Evolutionary conservation across 345 rosid genomes (phyloP).

Genomic region (Dipteronia dyeriana): DNA sequence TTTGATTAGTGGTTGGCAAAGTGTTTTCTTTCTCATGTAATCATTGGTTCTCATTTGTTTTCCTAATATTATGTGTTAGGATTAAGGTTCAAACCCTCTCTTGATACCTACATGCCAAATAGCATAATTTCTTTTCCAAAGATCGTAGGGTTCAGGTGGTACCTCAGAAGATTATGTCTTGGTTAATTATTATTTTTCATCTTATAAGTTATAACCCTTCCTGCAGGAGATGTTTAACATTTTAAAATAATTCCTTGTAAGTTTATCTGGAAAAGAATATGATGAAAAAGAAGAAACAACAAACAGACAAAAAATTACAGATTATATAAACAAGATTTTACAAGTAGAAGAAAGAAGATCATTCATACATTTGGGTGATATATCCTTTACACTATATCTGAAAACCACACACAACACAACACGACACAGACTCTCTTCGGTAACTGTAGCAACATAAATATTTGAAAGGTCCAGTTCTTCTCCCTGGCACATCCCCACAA

Average conservation of each 20-base stretch:
- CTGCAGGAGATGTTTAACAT: no score
- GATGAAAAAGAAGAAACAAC: not conserved
- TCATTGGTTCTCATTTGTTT: no score
- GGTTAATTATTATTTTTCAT: no score
- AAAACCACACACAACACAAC: not conserved
- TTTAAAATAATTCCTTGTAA: no score
- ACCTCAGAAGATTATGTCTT: no score
- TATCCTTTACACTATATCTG: not conserved
- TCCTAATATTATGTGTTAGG: no score
- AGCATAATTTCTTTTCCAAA: no score
- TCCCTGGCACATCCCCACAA: slow-evolving; percentile 7
- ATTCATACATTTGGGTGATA: not conserved
- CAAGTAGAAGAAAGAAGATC: not conserved
- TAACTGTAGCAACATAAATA: slow-evolving; percentile 12
- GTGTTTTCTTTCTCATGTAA: not conserved
- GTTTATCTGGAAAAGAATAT: no score
- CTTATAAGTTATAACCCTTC: no score
- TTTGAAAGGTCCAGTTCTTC: slow-evolving; percentile 14
- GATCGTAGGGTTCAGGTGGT: no score
- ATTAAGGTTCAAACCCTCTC: no score
- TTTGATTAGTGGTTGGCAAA: not conserved
- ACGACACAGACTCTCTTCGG: not conserved
- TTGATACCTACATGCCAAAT: no score
- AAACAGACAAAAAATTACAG: not conserved
- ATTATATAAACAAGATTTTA: not conserved